Percentiles rank a stretch among this genome's conserved stretches.
Evolutionary conservation across 768 basidiomycete species (phyloP).

Genomic region (Amanita pseudoporphyria): DNA sequence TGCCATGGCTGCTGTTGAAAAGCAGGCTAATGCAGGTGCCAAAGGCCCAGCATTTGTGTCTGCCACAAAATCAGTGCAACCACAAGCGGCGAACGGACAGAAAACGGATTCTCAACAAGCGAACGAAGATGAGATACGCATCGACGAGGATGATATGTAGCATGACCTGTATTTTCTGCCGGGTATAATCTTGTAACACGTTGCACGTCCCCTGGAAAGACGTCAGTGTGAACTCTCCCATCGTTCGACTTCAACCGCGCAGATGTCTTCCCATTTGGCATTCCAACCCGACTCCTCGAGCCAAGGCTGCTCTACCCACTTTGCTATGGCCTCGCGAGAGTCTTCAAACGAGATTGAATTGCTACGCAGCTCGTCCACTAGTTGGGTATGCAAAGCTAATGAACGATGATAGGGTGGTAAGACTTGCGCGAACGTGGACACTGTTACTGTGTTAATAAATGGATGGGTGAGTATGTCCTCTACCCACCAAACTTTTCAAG

Average conservation of each 20-base stretch:
- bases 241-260: conserved; percentile 63
- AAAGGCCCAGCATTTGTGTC: conserved; percentile 73
- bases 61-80: conserved; percentile 44
- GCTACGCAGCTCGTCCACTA: conserved; percentile 47
- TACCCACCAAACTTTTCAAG: conserved; percentile 65
- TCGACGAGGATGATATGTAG: conserved; percentile 70
- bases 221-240: conserved; percentile 32
- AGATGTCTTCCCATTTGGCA: conserved; percentile 69
- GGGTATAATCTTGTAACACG: conserved; percentile 8
- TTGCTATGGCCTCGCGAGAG: conserved; percentile 48
- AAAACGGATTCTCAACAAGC: conserved; percentile 18
- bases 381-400: conserved; percentile 41
- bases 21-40: conserved; percentile 38
- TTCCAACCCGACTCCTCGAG: conserved; percentile 65
- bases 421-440: conserved; percentile 43
- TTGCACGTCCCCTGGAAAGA: not conserved
- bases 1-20: conserved; percentile 83
- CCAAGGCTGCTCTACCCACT: conserved; percentile 64
- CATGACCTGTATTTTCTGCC: conserved; percentile 14
- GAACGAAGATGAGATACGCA: conserved; percentile 83
- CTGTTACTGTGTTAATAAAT: conserved; percentile 23
- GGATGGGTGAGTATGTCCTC: not conserved
- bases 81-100: conserved; percentile 26
- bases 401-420: conserved; percentile 61
- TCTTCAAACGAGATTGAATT: conserved; percentile 65